Base-by-base conservation (phyloP, 257 asterid species). In the Knoxia roxburghii region DNA sequence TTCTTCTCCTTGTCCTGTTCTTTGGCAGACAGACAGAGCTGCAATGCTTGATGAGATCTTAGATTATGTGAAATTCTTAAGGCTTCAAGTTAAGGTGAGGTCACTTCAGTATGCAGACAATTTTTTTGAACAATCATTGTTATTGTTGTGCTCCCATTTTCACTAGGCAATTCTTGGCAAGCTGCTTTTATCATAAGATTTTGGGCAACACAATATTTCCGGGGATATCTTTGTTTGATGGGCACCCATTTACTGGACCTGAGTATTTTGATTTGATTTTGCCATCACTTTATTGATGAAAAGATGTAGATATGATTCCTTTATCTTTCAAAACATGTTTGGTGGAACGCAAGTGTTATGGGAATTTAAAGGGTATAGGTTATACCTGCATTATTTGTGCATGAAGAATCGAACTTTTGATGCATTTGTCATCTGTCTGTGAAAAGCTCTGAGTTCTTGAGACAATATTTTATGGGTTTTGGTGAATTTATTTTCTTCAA, bases 41-140 rank as follows among this genome's bases (percentile, higher is more conserved):
- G 95, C 94, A 21, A 90, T 90, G 97, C 95, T 90, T 61, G 95
- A 90, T 65, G 95, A 87, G 80, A 86, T 90, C 74, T 85, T 90
- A 79, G 97, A 90, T 78, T 90, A 90, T 70, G 97, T 90, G 75
- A 90, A 90, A 72, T 87, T 90, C 77, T 70, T 90, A 63, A 83
- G 95, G 85, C 97, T 90, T 79, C 97, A 90, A 80, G 95, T 90
- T 71, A 90, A 87, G 95, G 97, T 86, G 76, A 75, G 27, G 62
- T 57, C 57, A 33, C 56, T n/a, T 40, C 41, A 35, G 51, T 61
- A 33, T 33, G 45, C 39, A 18, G 20, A 7, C 20, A 18, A 40
- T 68, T 27, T 7, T 40, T 35, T 33, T 20, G 21, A 14, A 23
- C 39, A 46, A 29, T 51, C 33, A 11, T 35, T 11, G 17, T 9